Evolutionary conservation across 352 stramenopile genomes (phyloP).

Genomic region (Paralagenidium karlingii): DNA sequence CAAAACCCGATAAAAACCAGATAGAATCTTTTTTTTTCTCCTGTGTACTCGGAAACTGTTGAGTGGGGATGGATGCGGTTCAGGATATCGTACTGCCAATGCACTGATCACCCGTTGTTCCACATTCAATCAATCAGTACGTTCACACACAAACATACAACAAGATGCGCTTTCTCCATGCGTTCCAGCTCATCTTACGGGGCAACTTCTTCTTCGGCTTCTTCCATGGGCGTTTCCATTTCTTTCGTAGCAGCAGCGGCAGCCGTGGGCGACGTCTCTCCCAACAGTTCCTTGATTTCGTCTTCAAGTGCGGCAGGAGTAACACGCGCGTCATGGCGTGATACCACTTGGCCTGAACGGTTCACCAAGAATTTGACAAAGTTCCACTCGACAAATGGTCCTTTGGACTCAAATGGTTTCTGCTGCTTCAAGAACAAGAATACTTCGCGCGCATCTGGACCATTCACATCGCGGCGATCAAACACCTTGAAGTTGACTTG

Average conservation of each 20-base stretch:
- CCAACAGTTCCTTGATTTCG: conserved; percentile 19
- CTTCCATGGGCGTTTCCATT: not conserved
- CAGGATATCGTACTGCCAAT: no score
- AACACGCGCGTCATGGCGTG: conserved; percentile 21
- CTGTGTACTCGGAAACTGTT: no score
- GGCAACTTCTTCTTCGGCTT: not conserved
- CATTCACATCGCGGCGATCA: conserved; percentile 62
- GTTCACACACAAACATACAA: not conserved
- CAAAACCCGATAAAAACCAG: no score
- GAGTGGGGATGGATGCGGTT: no score
- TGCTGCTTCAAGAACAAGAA: conserved; percentile 55
- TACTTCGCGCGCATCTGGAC: conserved; percentile 34
- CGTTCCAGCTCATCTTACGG: not conserved
- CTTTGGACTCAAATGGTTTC: conserved; percentile 13
- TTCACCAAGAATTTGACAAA: conserved; percentile 59
- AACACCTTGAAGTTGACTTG: conserved; percentile 20
- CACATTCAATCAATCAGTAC: no score
- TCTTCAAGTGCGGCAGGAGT: conserved; percentile 18
- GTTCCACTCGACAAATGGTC: conserved; percentile 45
- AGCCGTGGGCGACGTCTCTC: not conserved
- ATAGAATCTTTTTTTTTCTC: no score
- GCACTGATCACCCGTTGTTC: no score
- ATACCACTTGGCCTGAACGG: conserved; percentile 19
- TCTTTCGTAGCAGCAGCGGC: not conserved
- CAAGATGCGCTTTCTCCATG: not conserved